A percentile compares a stretch with the other conserved stretches of the same genome.
Conservation (phyloP, 1,284 basidiomycete species). For the Cryptococcus floricola region DNA sequence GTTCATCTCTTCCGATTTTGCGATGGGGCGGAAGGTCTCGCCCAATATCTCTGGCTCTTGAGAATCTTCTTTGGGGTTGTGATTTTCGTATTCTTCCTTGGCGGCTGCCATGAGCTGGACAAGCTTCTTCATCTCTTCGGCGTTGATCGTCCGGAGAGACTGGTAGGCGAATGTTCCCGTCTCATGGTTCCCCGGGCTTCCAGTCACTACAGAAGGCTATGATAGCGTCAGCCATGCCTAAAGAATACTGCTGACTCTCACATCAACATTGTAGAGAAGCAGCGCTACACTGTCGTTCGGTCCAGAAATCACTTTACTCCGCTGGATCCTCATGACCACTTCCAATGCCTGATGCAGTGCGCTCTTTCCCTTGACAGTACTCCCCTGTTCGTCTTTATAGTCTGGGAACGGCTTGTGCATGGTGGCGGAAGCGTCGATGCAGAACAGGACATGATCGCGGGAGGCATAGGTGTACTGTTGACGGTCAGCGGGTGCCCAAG, state of each 20-base stretch:
- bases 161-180: slow-evolving; percentile 71
- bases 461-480: slow-evolving; percentile 65
- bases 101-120: slow-evolving; percentile 34
- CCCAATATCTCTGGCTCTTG: slow-evolving; percentile 34
- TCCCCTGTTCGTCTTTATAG: slow-evolving; percentile 32
- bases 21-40: slow-evolving; percentile 36
- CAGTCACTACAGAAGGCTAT: slow-evolving; percentile 9
- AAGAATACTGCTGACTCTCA: slow-evolving; percentile 48
- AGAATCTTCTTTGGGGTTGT: slow-evolving; percentile 21
- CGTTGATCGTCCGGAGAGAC: slow-evolving; percentile 69
- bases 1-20: slow-evolving; percentile 36
- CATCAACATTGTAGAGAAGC: slow-evolving; percentile 80
- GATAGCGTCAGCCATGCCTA: neutral
- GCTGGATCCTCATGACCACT: slow-evolving; percentile 76
- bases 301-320: slow-evolving; percentile 80
- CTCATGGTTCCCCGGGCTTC: slow-evolving; percentile 52
- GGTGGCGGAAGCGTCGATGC: slow-evolving; percentile 83
- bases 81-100: slow-evolving; percentile 28
- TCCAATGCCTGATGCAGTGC: slow-evolving; percentile 62
- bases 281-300: slow-evolving; percentile 86
- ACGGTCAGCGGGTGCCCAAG: neutral
- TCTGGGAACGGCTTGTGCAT: slow-evolving; percentile 71
- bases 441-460: slow-evolving; percentile 81
- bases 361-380: slow-evolving; percentile 39
- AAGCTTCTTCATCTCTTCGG: slow-evolving; percentile 68